These are phyloP conservation scores for Alloteropsis semialata DNA, from an alignment of 176 grass and related monocot species.

Conservation along the genomic window DNA sequence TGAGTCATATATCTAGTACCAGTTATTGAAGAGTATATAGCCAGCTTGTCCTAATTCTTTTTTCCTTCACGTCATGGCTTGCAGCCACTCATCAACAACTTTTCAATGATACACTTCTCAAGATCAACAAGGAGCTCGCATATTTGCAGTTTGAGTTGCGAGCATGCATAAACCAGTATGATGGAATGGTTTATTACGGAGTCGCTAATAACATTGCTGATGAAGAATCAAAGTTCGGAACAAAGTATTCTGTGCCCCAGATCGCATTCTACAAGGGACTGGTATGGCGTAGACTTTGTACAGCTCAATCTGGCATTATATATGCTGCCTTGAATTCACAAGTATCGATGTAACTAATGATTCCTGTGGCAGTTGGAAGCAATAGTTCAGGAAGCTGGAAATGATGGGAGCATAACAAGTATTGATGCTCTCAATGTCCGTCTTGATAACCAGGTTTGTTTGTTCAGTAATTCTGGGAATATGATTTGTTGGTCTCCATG, in stretches of 20 bases:
- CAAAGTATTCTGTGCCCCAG: slow-evolving; percentile 84
- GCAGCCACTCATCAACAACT: slow-evolving; percentile 49
- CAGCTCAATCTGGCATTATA: background rate
- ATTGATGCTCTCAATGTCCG: slow-evolving; percentile 63
- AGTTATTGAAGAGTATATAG: background rate
- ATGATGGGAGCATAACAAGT: slow-evolving; percentile 63
- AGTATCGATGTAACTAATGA: slow-evolving; percentile 2
- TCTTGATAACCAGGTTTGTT: slow-evolving; percentile 73
- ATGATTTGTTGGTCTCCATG: background rate
- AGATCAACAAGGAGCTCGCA: slow-evolving; percentile 71
- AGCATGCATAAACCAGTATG: slow-evolving; percentile 83
- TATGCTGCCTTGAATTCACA: background rate
- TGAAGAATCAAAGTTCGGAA: slow-evolving; percentile 80
- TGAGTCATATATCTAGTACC: background rate
- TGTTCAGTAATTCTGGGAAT: background rate
- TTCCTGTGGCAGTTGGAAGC: slow-evolving; percentile 70
- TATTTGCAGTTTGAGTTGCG: slow-evolving; percentile 82
- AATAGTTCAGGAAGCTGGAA: slow-evolving; percentile 52
- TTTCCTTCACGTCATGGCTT: slow-evolving; percentile 7
- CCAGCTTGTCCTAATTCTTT: background rate
- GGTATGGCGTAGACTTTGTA: slow-evolving; percentile 39
- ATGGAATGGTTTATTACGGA: slow-evolving; percentile 70
- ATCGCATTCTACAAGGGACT: slow-evolving; percentile 92
- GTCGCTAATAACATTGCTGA: slow-evolving; percentile 82
- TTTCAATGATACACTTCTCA: slow-evolving; percentile 69